A percentile compares a stretch with the other conserved stretches of the same genome.
phyloP scores from a whole-genome alignment of 2,329 filamentous ascomycete species.

The Hypomyces perniciosus region DNA sequence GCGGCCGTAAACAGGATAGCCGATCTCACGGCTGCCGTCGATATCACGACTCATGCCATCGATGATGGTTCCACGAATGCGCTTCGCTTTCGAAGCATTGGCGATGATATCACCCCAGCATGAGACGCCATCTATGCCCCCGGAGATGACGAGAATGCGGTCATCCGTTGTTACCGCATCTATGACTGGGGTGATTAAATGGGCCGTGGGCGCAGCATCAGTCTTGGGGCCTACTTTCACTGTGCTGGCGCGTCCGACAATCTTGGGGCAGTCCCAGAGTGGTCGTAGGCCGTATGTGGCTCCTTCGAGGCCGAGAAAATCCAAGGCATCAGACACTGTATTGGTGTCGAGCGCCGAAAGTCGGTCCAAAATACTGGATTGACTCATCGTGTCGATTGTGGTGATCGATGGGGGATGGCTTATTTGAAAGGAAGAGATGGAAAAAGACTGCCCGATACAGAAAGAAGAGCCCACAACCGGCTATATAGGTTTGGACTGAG shows the following conservation, averaged over 20 bases:
- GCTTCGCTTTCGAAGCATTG: conserved; percentile 18
- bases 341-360: conserved; percentile 16
- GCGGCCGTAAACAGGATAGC: conserved; percentile 28
- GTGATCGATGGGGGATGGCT: too few species aligned
- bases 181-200: conserved; percentile 6
- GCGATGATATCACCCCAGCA: conserved; percentile 19
- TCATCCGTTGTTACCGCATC: conserved; percentile 12
- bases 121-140: conserved; percentile 15
- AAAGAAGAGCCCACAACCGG: too few species aligned
- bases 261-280: conserved; percentile 18
- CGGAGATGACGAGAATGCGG: conserved; percentile 13
- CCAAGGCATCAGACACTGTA: conserved; percentile 18
- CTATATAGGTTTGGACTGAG: too few species aligned
- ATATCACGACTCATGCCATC: conserved; percentile 29
- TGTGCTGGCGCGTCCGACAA: conserved; percentile 17
- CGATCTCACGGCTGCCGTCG: conserved; percentile 26
- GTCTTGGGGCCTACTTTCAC: conserved; percentile 13
- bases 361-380: conserved; percentile 7
- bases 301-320: conserved; percentile 15
- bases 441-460: too few species aligned
- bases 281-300: conserved; percentile 16
- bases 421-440: too few species aligned
- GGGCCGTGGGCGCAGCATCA: neutral
- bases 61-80: conserved; percentile 26
- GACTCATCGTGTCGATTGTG: neutral